Base-by-base conservation (phyloP, 2,329 filamentous ascomycete genomes). In the Stachybotrys chartarum region DNA sequence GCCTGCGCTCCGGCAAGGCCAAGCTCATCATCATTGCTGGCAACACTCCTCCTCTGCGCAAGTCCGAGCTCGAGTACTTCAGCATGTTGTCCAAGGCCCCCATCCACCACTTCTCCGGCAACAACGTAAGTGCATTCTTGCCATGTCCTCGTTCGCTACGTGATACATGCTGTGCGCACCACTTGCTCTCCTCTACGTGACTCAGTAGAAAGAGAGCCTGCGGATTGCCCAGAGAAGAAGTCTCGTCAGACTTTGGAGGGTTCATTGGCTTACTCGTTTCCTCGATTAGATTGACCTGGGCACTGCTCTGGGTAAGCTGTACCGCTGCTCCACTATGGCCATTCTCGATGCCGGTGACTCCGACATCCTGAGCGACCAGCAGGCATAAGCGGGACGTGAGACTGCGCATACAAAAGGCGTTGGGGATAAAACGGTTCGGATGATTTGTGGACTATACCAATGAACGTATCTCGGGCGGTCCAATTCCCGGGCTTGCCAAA, bases 281-380 rank as follows among this genome's bases (percentile, higher is more conserved):
- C 14, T 42, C 35, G 8, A 10, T 42, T 42, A 42, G 35, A 97
- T 97, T 74, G 94, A 97, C 82, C 85, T 99, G 66, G 94, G 94
- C 72, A 97, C 92, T 72, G 92, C 91, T 68, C 97, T 91, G 81
- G 94, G 94, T 83, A 97, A 97, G 84, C 88, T 99, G 74, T 99
- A 96, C 88, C 86, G 91, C 69, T 96, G 90, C 86, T 93, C 90
- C 66, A 96, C 92, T 78, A 95, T 99, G 89, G 87, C 92, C 68
- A 88, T 97, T 73, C 81, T 97, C 66, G 94, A 97, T 78, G 91
- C 92, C 74, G 94, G 93, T 86, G 90, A 97, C 86, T 96, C 91
- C 67, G 94, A 99, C 78, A 99, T 99, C 78, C 85, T 99, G 69
- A 87, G 81, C 78, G 86, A 90, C 77, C 85, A 86, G 75, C 24